Evolutionary conservation across 331 rosid genomes (phyloP), one percentile per base, ranked within the genome.

Genomic region (Acacia pycnantha): DNA sequence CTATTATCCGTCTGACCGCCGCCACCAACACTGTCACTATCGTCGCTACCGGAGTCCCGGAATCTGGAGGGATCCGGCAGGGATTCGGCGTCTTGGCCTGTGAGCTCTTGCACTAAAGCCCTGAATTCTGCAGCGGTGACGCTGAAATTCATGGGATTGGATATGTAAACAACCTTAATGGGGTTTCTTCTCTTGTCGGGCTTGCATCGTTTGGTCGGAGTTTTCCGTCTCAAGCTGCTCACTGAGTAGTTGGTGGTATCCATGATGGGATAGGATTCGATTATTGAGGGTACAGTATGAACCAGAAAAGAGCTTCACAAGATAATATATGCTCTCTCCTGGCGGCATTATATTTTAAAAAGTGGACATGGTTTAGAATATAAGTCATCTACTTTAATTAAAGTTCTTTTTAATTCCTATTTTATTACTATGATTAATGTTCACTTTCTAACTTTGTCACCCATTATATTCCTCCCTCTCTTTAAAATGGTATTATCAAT

Each of bases 51-150:
- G 19, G 6, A 27, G 71, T 56, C 58, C 15, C 5, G 50, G 33
- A 78, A 81, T 82, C 76, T 79, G 0, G 83, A 11, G 5, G 82
- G 89, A 77, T 83, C 86, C 0, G 88, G 91, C 6, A 53, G 91
- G 3, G 48, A 56, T 29, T 76, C 89, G 27, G 90, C 82, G 66
- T 89, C 83, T 37, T 70, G 89, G 71, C 92, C 92, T 1, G 92
- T 89, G 82, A 87, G 89, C 9, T 85, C 85, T 61, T 89, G 92
- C 24, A 89, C 92, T 59, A 89, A 31, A 22, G 89, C 90, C 78
- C 82, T 85, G 75, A 89, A 89, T 29, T 85, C 46, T 0, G 92
- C 77, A 31, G 90, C 90, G 15, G 88, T 83, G 15, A 87, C 61
- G 69, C 51, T 85, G 48, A 87, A 77, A 82, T 76, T 89, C 89